Percentiles rank a stretch among this genome's conserved stretches.
Conservation (phyloP, 257 asterid species). For the Buddleja alternifolia region DNA sequence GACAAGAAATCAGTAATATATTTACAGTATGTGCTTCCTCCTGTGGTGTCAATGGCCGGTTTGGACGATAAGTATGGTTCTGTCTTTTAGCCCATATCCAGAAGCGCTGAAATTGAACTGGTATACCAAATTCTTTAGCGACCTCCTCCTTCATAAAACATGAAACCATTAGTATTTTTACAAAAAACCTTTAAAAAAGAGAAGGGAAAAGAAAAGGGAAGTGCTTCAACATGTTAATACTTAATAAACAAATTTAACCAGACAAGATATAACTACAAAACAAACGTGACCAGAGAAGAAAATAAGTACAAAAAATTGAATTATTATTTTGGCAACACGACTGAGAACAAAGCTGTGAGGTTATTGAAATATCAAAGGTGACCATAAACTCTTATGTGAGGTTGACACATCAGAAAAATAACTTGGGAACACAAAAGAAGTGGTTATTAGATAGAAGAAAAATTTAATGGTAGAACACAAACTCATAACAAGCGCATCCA, state of each 20-base stretch:
- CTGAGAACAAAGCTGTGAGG: background rate
- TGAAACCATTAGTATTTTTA: background rate
- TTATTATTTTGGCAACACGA: background rate
- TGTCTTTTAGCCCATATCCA: constrained; percentile 99
- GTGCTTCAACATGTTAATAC: background rate
- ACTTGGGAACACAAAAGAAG: background rate
- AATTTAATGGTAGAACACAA: background rate
- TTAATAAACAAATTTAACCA: background rate
- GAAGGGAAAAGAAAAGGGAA: background rate
- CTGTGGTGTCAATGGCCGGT: constrained; percentile 87
- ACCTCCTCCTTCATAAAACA: constrained; percentile 76
- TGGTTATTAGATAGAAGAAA: background rate
- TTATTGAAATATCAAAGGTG: background rate
- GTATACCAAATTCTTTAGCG: constrained; percentile 84
- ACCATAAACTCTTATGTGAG: background rate
- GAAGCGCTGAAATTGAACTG: constrained; percentile 87
- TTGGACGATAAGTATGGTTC: constrained; percentile 96
- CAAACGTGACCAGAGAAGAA: background rate
- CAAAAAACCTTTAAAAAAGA: background rate
- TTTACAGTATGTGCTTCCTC: constrained; percentile 86
- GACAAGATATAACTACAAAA: background rate
- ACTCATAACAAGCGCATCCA: background rate
- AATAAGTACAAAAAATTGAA: too few species aligned
- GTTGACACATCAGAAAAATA: background rate
- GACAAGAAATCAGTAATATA: background rate